A percentile compares a stretch with the other conserved stretches of the same genome.
Evolutionary conservation across 768 basidiomycete species (phyloP).

Genomic region (Pholiota microspora): DNA sequence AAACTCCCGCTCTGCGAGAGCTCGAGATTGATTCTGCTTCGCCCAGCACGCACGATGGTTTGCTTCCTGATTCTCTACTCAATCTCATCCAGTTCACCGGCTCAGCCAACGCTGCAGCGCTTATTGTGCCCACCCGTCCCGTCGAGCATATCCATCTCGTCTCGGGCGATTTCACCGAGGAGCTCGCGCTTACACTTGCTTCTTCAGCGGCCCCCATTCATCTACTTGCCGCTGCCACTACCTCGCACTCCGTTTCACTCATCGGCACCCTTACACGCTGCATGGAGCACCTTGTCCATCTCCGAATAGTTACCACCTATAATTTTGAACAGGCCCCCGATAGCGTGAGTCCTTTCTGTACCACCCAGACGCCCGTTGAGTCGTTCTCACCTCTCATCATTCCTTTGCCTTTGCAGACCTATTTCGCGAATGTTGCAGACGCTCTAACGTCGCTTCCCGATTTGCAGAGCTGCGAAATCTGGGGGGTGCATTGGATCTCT

Average conservation of each 20-base stretch:
- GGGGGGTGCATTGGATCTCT: slow-evolving; percentile 73
- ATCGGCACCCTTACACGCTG: slow-evolving; percentile 53
- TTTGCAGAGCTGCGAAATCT: slow-evolving; percentile 68
- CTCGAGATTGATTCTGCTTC: slow-evolving; percentile 51
- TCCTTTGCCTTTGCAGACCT: slow-evolving; percentile 43
- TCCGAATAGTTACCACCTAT: slow-evolving; percentile 63
- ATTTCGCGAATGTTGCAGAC: slow-evolving; percentile 59
- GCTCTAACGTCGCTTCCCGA: slow-evolving; percentile 58
- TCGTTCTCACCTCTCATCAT: slow-evolving; percentile 12
- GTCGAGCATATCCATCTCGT: slow-evolving; percentile 61
- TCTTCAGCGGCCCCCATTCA: slow-evolving; percentile 47
- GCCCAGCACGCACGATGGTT: slow-evolving; percentile 25
- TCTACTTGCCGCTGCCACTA: slow-evolving; percentile 60
- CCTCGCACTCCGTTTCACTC: slow-evolving; percentile 53
- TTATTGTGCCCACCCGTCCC: slow-evolving; percentile 65
- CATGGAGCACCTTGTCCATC: slow-evolving; percentile 61
- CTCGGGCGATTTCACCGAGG: slow-evolving; percentile 57
- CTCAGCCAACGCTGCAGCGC: slow-evolving; percentile 50
- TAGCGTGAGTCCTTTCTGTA: slow-evolving; percentile 37
- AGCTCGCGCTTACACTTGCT: slow-evolving; percentile 51
- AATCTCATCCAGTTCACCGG: slow-evolving; percentile 60
- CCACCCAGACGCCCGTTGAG: slow-evolving; percentile 2
- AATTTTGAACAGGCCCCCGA: slow-evolving; percentile 48
- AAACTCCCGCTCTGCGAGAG: slow-evolving; percentile 50
- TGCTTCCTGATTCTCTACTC: slow-evolving; percentile 37